Conservation (phyloP, 2,329 filamentous ascomycete species). For the Triangularia setosa region DNA sequence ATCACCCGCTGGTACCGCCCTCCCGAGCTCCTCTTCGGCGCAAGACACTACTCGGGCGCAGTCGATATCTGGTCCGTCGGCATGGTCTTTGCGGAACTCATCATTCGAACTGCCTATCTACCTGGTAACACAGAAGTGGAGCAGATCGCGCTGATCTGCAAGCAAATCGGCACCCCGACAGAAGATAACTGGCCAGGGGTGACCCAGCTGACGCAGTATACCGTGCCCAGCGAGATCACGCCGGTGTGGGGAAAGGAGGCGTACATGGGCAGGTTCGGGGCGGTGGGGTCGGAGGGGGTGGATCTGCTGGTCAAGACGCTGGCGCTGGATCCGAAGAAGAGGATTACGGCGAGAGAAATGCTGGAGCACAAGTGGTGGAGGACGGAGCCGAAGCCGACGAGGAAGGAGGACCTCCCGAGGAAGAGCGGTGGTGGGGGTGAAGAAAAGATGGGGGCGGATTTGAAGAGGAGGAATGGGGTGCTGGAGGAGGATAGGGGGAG, state of each 20-base stretch:
- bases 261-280: constrained; percentile 73
- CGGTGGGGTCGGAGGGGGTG: constrained; percentile 76
- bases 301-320: constrained; percentile 86
- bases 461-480: constrained; percentile 71
- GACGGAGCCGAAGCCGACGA: constrained; percentile 75
- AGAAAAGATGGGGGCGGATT: constrained; percentile 72
- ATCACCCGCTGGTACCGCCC: constrained; percentile 97
- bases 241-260: constrained; percentile 64
- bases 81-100: constrained; percentile 86
- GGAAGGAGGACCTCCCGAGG: constrained; percentile 74
- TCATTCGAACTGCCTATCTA: constrained; percentile 78
- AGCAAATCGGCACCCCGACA: constrained; percentile 82
- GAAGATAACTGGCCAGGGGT: constrained; percentile 97
- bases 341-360: constrained; percentile 72
- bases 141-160: constrained; percentile 79
- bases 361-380: constrained; percentile 85
- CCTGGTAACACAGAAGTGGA: constrained; percentile 81
- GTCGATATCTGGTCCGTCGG: constrained; percentile 95
- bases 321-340: constrained; percentile 77
- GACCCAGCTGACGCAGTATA: constrained; percentile 72
- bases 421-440: constrained; percentile 68
- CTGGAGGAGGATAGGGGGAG: constrained; percentile 62
- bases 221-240: constrained; percentile 53
- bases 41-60: constrained; percentile 80
- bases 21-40: constrained; percentile 88